A percentile compares a stretch with the other conserved stretches of the same genome.
Conservation (phyloP, 495 filamentous ascomycete genomes). For the Hypomontagnella submonticulosa region DNA sequence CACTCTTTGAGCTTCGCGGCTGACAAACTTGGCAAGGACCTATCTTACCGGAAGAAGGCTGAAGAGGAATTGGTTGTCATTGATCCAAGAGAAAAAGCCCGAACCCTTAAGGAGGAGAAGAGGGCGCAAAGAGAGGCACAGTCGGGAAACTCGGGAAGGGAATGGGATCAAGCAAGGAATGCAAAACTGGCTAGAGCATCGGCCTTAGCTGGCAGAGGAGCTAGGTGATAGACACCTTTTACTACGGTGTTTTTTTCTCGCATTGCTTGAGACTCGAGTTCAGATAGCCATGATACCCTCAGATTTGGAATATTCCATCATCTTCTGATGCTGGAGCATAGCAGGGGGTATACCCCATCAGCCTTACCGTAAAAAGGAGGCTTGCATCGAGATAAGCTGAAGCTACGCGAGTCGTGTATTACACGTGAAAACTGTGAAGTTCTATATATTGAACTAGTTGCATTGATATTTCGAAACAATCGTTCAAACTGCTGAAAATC, state of each 20-base stretch:
- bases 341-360: constrained; percentile 7
- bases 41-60: constrained; percentile 88
- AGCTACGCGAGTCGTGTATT: constrained; percentile 7
- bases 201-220: constrained; percentile 58
- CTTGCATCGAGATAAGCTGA: constrained; percentile 7
- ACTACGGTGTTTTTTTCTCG: constrained; percentile 1
- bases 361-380: constrained; percentile 4
- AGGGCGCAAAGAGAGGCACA: constrained; percentile 62
- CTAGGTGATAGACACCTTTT: constrained; percentile 44
- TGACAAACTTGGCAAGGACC: constrained; percentile 89
- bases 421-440: constrained; percentile 7
- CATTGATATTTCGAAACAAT: constrained; percentile 25
- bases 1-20: constrained; percentile 87
- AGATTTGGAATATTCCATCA: constrained; percentile 15
- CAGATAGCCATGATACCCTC: constrained; percentile 29
- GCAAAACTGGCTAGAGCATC: constrained; percentile 55
- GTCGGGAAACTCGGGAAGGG: constrained; percentile 61
- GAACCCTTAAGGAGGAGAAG: constrained; percentile 73
- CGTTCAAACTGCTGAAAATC: constrained; percentile 33
- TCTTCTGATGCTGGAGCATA: constrained; percentile 20
- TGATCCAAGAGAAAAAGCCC: constrained; percentile 88
- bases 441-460: not conserved
- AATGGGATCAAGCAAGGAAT: constrained; percentile 66
- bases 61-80: constrained; percentile 93
- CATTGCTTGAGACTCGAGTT: constrained; percentile 15